Percentiles rank a stretch among this genome's conserved stretches.
Conservation (phyloP, 1,284 basidiomycete genomes). For the Papiliotrema fonsecae region DNA sequence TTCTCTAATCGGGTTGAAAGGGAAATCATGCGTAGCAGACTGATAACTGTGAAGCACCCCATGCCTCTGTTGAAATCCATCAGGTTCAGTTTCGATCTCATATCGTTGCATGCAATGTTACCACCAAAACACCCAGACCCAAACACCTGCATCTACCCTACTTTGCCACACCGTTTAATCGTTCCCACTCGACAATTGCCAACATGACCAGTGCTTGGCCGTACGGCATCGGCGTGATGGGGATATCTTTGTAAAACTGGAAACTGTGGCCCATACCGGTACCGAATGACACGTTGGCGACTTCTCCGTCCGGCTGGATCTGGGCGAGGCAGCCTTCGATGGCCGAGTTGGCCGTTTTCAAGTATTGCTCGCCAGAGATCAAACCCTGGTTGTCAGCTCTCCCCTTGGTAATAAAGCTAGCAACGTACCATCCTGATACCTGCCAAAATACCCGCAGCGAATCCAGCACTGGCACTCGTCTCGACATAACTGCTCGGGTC, state of each 20-base stretch:
- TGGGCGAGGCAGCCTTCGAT: constrained; percentile 56
- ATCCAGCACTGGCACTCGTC: constrained; percentile 58
- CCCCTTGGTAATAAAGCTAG: neutral
- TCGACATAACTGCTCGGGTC: constrained; percentile 59
- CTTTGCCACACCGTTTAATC: too few species aligned
- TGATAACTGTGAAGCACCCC: too few species aligned
- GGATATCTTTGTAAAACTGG: constrained; percentile 57
- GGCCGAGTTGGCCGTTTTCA: constrained; percentile 52
- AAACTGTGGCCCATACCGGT: constrained; percentile 57
- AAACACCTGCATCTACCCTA: too few species aligned
- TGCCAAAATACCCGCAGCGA: constrained; percentile 59
- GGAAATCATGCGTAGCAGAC: too few species aligned
- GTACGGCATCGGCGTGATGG: constrained; percentile 62
- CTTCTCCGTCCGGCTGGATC: constrained; percentile 56
- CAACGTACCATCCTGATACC: constrained; percentile 51
- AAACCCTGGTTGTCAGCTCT: constrained; percentile 11
- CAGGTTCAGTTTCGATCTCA: too few species aligned
- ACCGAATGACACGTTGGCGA: constrained; percentile 58
- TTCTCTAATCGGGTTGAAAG: too few species aligned
- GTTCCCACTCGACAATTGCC: constrained; percentile 46
- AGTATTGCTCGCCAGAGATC: constrained; percentile 51
- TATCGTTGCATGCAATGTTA: too few species aligned
- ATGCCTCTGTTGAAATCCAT: too few species aligned
- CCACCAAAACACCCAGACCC: too few species aligned
- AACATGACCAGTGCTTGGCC: constrained; percentile 57